Evolutionary conservation across 176 grass and related monocot species (phyloP), one percentile per base, ranked within the genome.

Genomic region (barley (Hordeum vulgare)): DNA sequence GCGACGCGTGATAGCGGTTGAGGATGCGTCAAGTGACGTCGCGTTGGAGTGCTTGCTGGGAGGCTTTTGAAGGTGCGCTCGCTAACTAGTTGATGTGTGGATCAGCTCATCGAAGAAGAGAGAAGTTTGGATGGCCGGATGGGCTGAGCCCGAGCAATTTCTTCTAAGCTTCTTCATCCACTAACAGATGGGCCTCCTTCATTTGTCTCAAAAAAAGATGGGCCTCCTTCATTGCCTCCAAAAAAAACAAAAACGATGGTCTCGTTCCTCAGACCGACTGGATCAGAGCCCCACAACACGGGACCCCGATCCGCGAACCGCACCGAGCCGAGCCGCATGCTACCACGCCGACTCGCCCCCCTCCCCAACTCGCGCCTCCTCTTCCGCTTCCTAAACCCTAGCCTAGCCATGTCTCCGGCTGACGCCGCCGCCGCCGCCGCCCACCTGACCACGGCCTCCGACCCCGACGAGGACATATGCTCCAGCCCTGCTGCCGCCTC

Each of bases 301-400:
- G 17, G 1, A 9, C 63, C 29, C 17, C 69, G 6, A 42, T 45
- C 84, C 39, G 9, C 17, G 34, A 18, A 23, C 39, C 41, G 75
- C 17, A 21, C 31, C 77, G 61, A 58, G 18, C 34, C 24, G 66
- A 8, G 9, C 54, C 81, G 76, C 81, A 80, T 84, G 87, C 81
- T 15, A 27, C 67, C 47, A 49, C 31, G 84, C 45, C 80, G 61
- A n/a, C 74, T 62, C 39, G 28, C 17, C 56, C 62, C 61, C 77
- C 84, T 74, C n/a, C 47, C 66, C 60, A 58, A 59, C 42, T 81
- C 40, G 69, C 47, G 70, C 82, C 88, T 70, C 66, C 62, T 83
- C 80, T 44, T 88, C 79, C 81, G 62, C 85, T 60, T 64, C 81
- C 65, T 28, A 80, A 94, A 90, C 96, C 91, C 87, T 92, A 90